Percentiles rank a stretch among this genome's conserved stretches.
Conservation (phyloP, 1,284 basidiomycete species). For the Ustilago bromivora region DNA sequence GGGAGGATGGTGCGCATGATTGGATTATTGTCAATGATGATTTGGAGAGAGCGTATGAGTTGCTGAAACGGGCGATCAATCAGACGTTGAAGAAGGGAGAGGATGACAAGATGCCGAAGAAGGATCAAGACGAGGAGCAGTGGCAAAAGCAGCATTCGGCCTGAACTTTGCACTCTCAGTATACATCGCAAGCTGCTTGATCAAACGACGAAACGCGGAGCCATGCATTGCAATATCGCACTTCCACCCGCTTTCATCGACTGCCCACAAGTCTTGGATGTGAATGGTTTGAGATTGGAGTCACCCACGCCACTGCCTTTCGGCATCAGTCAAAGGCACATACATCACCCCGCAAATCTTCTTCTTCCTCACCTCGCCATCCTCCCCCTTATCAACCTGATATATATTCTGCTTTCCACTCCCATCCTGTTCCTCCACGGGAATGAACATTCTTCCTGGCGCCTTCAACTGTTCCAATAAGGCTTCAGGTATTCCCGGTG, state of each 20-base stretch:
- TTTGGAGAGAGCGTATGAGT: conserved; percentile 82
- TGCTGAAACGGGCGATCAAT: conserved; percentile 67
- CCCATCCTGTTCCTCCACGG: conserved; percentile 76
- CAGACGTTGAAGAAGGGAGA: conserved; percentile 37
- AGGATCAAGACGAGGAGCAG: conserved; percentile 52
- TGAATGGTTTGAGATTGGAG: neutral
- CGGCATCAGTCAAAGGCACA: conserved; percentile 61
- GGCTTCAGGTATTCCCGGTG: conserved; percentile 74
- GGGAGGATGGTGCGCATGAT: conserved; percentile 79
- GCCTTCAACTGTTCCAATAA: conserved; percentile 81
- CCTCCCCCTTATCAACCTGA: conserved; percentile 73
- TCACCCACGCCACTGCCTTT: conserved; percentile 42
- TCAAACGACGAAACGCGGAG: too few relatives aligned
- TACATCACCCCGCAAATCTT: conserved; percentile 81
- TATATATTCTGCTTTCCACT: conserved; percentile 50
- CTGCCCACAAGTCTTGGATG: too few relatives aligned
- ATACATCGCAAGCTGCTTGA: neutral
- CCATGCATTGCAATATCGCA: neutral
- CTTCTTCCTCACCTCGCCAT: conserved; percentile 78
- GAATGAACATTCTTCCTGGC: conserved; percentile 93
- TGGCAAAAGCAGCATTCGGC: conserved; percentile 25
- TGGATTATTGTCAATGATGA: conserved; percentile 92
- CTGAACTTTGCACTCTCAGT: neutral
- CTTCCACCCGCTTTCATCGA: too few relatives aligned
- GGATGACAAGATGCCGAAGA: conserved; percentile 53